A percentile compares a stretch with the other conserved stretches of the same genome.
Conservation (phyloP, 2,329 filamentous ascomycete genomes). For the Scedosporium minutisporum region DNA sequence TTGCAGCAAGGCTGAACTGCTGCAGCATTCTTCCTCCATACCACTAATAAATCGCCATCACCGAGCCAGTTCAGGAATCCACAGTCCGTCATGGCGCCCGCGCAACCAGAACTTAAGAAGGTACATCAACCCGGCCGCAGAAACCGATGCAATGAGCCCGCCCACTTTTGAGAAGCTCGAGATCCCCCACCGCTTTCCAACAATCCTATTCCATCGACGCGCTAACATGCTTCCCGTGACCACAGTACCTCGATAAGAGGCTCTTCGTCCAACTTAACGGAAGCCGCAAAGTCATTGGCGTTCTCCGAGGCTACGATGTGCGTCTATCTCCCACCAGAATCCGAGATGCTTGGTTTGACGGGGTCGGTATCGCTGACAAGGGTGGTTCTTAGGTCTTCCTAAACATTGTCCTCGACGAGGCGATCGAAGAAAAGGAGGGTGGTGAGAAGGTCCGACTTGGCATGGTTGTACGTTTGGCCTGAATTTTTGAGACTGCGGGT, state of each 20-base stretch:
- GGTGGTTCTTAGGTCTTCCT: constrained; percentile 68
- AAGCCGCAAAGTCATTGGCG: constrained; percentile 91
- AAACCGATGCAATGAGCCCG: neutral
- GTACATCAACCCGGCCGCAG: constrained; percentile 33
- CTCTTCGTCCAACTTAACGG: constrained; percentile 97
- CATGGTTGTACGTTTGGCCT: constrained; percentile 64
- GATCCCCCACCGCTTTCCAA: neutral
- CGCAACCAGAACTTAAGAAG: constrained; percentile 98
- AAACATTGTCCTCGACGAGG: constrained; percentile 96
- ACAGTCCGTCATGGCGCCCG: constrained; percentile 73
- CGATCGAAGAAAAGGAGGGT: constrained; percentile 85
- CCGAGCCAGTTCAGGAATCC: constrained; percentile 11
- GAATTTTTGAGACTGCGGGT: too few species aligned
- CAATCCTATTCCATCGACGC: neutral
- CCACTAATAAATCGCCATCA: neutral
- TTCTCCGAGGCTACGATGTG: constrained; percentile 94
- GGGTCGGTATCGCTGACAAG: constrained; percentile 11
- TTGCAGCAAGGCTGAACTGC: neutral
- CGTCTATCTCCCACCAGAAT: constrained; percentile 25
- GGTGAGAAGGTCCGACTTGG: constrained; percentile 85
- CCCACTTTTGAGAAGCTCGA: neutral
- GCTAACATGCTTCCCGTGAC: constrained; percentile 15
- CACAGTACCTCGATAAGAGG: constrained; percentile 96
- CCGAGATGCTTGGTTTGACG: neutral
- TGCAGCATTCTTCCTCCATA: neutral